A percentile compares a stretch with the other conserved stretches of the same genome.
Conservation (phyloP, 2,329 filamentous ascomycete genomes). For the Aureobasidium pullulans region DNA sequence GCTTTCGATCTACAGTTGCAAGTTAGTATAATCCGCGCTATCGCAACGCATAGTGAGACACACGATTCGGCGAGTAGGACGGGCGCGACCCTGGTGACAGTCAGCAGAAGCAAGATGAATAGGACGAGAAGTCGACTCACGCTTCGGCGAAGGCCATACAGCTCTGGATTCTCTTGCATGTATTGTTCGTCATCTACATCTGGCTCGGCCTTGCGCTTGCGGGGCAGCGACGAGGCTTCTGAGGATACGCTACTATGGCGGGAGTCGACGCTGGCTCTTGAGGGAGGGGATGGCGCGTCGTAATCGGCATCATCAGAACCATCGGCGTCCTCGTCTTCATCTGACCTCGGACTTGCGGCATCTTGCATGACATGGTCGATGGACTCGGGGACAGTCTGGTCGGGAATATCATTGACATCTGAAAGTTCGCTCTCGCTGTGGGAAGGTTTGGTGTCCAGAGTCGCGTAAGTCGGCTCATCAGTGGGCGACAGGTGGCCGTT, state of each 20-base stretch:
- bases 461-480: constrained; percentile 37
- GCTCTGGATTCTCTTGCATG: constrained; percentile 84
- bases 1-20: constrained; percentile 46
- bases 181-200: constrained; percentile 65
- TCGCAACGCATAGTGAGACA: constrained; percentile 22
- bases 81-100: constrained; percentile 48
- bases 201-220: constrained; percentile 68
- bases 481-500: constrained; percentile 59
- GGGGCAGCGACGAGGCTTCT: constrained; percentile 58
- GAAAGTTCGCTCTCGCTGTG: constrained; percentile 71
- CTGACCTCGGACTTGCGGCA: constrained; percentile 39
- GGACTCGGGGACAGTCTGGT: constrained; percentile 32
- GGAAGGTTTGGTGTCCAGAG: constrained; percentile 40
- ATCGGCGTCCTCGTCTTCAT: constrained; percentile 43
- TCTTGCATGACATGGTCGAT: constrained; percentile 34
- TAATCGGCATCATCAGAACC: constrained; percentile 60
- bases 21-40: constrained; percentile 16
- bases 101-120: constrained; percentile 24
- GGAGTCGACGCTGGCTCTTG: constrained; percentile 31
- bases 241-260: constrained; percentile 61
- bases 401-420: constrained; percentile 53
- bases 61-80: constrained; percentile 55
- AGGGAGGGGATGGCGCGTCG: constrained; percentile 54
- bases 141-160: constrained; percentile 90
- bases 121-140: constrained; percentile 46